These are phyloP conservation scores for Clarkia xantiana DNA, from an alignment of 345 rosid genomes.

Conservation along the genomic window DNA sequence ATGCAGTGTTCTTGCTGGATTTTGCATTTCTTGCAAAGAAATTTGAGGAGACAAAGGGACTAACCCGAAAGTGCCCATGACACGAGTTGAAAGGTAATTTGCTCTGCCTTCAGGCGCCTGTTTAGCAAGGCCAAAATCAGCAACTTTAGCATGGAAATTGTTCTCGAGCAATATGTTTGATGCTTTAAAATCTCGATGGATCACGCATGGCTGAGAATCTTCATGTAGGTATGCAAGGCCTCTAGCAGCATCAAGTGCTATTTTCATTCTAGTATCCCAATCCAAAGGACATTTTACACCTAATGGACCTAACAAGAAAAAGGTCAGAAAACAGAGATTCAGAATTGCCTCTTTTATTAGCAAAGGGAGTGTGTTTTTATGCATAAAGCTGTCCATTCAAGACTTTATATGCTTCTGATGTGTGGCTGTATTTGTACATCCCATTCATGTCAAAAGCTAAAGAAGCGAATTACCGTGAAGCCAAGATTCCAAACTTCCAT, in stretches of 20 bases:
- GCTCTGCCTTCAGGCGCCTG: slow-evolving; percentile 99
- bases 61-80: slow-evolving; percentile 99
- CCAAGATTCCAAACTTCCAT: slow-evolving; percentile 97
- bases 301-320: slow-evolving; percentile 55
- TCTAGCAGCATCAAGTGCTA: slow-evolving; percentile 98
- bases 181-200: slow-evolving; percentile 96
- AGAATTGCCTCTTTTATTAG: too few species aligned
- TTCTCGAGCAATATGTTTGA: slow-evolving; percentile 95
- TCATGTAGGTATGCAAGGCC: slow-evolving; percentile 95
- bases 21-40: not conserved
- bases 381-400: too few species aligned
- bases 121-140: slow-evolving; percentile 97
- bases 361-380: too few species aligned
- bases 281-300: slow-evolving; percentile 88
- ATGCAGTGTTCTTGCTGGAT: too few species aligned
- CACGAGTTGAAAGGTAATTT: slow-evolving; percentile 90
- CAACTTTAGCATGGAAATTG: slow-evolving; percentile 90
- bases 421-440: too few species aligned
- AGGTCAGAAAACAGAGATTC: slow-evolving; percentile 1
- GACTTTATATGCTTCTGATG: too few species aligned
- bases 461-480: slow-evolving; percentile 57
- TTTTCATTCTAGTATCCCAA: slow-evolving; percentile 98
- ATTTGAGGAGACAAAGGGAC: slow-evolving; percentile 9
- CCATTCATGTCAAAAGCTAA: not conserved
- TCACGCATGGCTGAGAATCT: slow-evolving; percentile 97